These are phyloP conservation scores for Geotrichum reessii DNA, from an alignment of 1,139 yeast genomes.

Conservation along the genomic window DNA sequence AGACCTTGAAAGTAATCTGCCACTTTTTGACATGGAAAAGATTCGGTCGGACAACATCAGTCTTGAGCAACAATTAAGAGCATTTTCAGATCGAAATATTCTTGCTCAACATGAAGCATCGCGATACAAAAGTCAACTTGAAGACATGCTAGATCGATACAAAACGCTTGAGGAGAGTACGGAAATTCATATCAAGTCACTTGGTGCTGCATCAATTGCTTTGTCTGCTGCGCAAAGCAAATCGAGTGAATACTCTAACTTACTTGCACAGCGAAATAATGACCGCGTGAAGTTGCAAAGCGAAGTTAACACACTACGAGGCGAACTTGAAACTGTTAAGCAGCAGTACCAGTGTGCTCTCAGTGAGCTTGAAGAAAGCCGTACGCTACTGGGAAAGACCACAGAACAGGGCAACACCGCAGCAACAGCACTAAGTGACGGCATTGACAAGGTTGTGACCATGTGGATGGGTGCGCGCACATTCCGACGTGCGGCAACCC, in stretches of 20 bases:
- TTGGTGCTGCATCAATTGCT: constrained; percentile 32
- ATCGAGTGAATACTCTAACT: constrained; percentile 23
- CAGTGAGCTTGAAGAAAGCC: constrained; percentile 4
- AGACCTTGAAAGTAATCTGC: background rate
- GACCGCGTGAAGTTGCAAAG: constrained; percentile 23
- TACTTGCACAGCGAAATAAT: constrained; percentile 24
- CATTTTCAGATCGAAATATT: constrained; percentile 27
- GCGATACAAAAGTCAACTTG: constrained; percentile 23
- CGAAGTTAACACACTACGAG: constrained; percentile 22
- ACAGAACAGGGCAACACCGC: constrained; percentile 19
- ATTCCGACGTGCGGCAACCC: background rate
- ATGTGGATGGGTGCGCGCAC: constrained; percentile 24
- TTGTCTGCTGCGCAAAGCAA: constrained; percentile 29
- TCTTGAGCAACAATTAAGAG: constrained; percentile 24
- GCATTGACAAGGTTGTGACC: constrained; percentile 27
- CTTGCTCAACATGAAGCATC: constrained; percentile 27
- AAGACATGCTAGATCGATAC: constrained; percentile 20
- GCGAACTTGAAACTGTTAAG: constrained; percentile 24
- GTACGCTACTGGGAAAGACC: background rate
- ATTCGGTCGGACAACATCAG: constrained; percentile 11
- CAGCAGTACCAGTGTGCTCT: constrained; percentile 21
- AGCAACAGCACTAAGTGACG: constrained; percentile 25
- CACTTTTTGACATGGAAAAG: constrained; percentile 13
- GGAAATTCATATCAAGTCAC: constrained; percentile 28
- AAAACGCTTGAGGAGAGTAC: constrained; percentile 27